These are phyloP conservation scores for Ricinus communis DNA, from an alignment of 345 rosid species.

Conservation along the genomic window DNA sequence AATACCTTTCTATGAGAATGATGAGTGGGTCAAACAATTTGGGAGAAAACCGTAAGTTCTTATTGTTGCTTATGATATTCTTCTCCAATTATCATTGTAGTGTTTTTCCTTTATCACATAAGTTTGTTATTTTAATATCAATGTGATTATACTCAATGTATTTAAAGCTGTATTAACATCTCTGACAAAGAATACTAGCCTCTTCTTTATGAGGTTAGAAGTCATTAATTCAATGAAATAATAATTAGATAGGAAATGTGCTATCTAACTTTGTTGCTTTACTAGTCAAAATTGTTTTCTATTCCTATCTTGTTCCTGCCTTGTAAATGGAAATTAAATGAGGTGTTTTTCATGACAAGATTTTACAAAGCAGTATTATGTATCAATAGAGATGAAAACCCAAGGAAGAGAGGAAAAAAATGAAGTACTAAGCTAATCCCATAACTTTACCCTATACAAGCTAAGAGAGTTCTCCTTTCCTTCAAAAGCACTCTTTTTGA, in stretches of 20 bases:
- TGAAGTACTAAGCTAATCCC: too few relatives aligned
- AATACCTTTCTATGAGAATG: slow-evolving; percentile 73
- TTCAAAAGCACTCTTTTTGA: background rate
- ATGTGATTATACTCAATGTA: background rate
- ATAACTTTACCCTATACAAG: too few relatives aligned
- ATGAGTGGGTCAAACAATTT: slow-evolving; percentile 70
- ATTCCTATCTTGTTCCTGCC: background rate
- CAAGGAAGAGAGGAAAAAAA: background rate
- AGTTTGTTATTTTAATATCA: background rate
- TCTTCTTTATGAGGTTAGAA: background rate
- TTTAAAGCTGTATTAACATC: background rate
- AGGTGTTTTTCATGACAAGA: too few relatives aligned
- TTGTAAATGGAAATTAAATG: background rate
- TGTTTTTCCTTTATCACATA: background rate
- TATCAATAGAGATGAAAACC: background rate
- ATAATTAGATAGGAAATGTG: background rate
- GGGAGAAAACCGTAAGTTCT: slow-evolving; percentile 78
- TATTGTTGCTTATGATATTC: background rate
- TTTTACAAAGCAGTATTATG: background rate
- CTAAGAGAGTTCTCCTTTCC: too few relatives aligned
- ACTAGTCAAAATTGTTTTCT: background rate
- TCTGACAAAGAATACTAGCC: background rate
- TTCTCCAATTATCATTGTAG: background rate
- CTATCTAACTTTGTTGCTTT: background rate
- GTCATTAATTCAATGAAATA: background rate